Conservation (phyloP, 2,329 filamentous ascomycete genomes). For the Sclerotinia trifoliorum region DNA sequence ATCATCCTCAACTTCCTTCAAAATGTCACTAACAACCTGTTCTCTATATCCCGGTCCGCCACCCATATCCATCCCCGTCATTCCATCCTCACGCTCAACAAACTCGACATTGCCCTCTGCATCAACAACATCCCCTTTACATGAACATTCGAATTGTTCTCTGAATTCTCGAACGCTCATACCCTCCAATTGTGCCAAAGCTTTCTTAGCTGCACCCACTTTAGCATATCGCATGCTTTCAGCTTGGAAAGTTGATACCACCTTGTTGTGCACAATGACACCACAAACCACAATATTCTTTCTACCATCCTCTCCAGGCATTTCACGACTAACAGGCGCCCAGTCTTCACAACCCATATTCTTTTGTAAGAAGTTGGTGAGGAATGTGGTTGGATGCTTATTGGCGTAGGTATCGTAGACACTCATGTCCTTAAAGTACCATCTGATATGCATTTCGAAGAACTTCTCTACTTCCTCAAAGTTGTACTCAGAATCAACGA, state of each 20-base stretch:
- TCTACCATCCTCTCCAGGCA: constrained; percentile 42
- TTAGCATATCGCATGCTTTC: constrained; percentile 73
- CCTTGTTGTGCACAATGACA: constrained; percentile 70
- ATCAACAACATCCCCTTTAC: constrained; percentile 39
- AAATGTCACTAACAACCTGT: not conserved
- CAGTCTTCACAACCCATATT: constrained; percentile 65
- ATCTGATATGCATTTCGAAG: constrained; percentile 70
- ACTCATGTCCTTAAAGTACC: constrained; percentile 81
- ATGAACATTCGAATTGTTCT: constrained; percentile 62
- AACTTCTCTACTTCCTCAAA: constrained; percentile 72
- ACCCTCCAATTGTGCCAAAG: constrained; percentile 49
- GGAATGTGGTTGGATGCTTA: constrained; percentile 76
- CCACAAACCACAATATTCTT: constrained; percentile 63
- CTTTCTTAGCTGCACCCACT: constrained; percentile 60
- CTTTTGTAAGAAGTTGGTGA: constrained; percentile 62
- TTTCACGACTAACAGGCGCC: constrained; percentile 47
- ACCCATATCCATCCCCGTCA: not conserved
- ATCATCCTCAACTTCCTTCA: not conserved
- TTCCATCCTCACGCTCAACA: constrained; percentile 5
- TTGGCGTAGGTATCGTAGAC: constrained; percentile 86
- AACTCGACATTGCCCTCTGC: constrained; percentile 19
- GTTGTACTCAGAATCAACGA: constrained; percentile 83
- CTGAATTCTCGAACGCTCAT: constrained; percentile 58
- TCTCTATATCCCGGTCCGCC: constrained; percentile 10
- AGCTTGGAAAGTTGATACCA: constrained; percentile 61